Evolutionary conservation across 208 protist species (phyloP), one percentile per base, ranked within the genome.

Genomic region (Leishmania mexicana): DNA sequence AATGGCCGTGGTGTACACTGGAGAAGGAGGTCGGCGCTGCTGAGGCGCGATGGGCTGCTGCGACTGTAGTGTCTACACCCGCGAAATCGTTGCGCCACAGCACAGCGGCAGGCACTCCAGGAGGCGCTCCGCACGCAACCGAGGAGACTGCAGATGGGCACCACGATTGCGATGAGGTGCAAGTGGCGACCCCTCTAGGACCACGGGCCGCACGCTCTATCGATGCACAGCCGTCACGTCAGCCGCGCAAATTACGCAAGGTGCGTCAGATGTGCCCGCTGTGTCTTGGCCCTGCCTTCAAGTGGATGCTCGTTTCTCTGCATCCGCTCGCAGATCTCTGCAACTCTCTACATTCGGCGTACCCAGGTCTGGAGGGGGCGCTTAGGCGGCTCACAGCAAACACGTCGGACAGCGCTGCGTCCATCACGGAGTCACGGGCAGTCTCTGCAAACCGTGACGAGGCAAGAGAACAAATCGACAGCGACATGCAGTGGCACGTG

Each of bases 271-370:
- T 68, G 71, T 96, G 93, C 78, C 93, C 93, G 0, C 79, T 96
- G 42, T 96, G 93, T 54, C 47, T 86, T 2, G 86, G 77, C 19
- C 93, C 93, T 21, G 93, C 91, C 3, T 90, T 92, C 57, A 94
- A 94, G 84, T 95, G 89, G 90, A 94, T 86, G 72, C 85, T 94
- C 40, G 79, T 90, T 53, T 70, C 85, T 28, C 81, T 95, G 19
- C 90, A 88, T 11, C 75, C 92, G 19, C 31, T 96, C 35, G 74
- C 80, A 5, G 85, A 93, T 35, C 54, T 96, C 54, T 89, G 89
- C 42, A 51, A 19, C 24, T 8, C 78, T 40, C 65, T 93, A 11
- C 68, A 62, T 51, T 19, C 4, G 3, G 70, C 57, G 6, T 81
- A 84, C 67, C 85, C 85, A 21, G 57, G 73, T 13, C 49, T 92